These are phyloP conservation scores for Candida dubliniensis DNA, from an alignment of 1,139 yeast genomes.

Conservation along the genomic window DNA sequence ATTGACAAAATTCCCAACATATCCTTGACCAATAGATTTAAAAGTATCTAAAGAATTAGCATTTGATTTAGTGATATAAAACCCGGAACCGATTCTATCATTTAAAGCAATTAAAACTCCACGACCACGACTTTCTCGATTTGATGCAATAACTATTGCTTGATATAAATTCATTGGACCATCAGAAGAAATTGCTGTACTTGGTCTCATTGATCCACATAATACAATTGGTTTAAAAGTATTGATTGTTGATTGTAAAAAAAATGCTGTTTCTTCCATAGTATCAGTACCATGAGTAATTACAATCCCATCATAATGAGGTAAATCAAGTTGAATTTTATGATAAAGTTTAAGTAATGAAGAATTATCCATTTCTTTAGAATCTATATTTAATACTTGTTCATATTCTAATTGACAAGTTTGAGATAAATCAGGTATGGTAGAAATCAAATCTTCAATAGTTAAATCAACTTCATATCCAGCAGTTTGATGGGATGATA, in stretches of 20 bases:
- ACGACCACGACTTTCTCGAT: slow-evolving; percentile 50
- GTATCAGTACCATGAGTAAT: slow-evolving; percentile 77
- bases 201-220: slow-evolving; percentile 75
- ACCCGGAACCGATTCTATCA: slow-evolving; percentile 68
- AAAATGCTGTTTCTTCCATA: slow-evolving; percentile 69
- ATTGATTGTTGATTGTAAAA: slow-evolving; percentile 58
- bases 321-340: slow-evolving; percentile 45
- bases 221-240: slow-evolving; percentile 62
- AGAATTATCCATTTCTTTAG: slow-evolving; percentile 56
- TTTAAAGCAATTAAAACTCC: slow-evolving; percentile 65
- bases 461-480: slow-evolving; percentile 69
- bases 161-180: slow-evolving; percentile 74
- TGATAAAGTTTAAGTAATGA: slow-evolving; percentile 36
- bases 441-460: slow-evolving; percentile 56
- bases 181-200: slow-evolving; percentile 67
- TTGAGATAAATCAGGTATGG: slow-evolving; percentile 61
- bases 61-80: slow-evolving; percentile 66
- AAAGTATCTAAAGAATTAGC: slow-evolving; percentile 71
- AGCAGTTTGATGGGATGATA: slow-evolving; percentile 57
- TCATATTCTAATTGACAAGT: slow-evolving; percentile 63
- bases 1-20: slow-evolving; percentile 66
- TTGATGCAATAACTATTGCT: slow-evolving; percentile 64
- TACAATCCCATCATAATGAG: slow-evolving; percentile 55
- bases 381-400: slow-evolving; percentile 64
- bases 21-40: slow-evolving; percentile 68